phyloP scores from a whole-genome alignment of 2,329 filamentous ascomycete species.

The Zarea fungicola region DNA sequence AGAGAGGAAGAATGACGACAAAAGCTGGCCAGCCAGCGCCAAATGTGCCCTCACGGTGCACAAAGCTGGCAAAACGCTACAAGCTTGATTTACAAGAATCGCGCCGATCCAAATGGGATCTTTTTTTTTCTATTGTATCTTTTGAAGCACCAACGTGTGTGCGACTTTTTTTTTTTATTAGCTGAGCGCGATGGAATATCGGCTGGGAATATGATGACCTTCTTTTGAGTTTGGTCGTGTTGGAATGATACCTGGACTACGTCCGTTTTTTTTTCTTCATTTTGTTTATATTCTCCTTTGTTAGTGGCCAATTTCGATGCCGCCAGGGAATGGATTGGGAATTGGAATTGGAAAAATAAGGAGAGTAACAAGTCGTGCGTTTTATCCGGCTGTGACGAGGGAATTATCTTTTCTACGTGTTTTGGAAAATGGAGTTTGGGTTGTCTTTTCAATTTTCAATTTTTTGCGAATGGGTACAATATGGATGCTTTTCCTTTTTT shows the following conservation, averaged over 20 bases:
- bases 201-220: neutral
- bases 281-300: neutral
- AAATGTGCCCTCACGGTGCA: neutral
- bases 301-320: neutral
- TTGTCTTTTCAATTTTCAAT: neutral
- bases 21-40: neutral
- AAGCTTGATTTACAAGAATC: neutral
- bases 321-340: neutral
- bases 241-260: conserved; percentile 10
- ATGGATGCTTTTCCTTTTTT: neutral
- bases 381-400: neutral
- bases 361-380: neutral
- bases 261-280: conserved; percentile 2
- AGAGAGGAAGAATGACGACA: neutral
- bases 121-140: conserved; percentile 4
- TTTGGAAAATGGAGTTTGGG: neutral
- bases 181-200: neutral
- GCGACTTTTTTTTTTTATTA: neutral
- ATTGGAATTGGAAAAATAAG: neutral
- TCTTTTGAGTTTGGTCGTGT: neutral
- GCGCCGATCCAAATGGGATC: conserved; percentile 8
- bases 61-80: conserved; percentile 1
- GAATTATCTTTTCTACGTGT: neutral
- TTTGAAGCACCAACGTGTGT: neutral
- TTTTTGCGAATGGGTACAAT: neutral